Evolutionary conservation across 768 basidiomycete species (phyloP).

Genomic region (Lactarius vividus): DNA sequence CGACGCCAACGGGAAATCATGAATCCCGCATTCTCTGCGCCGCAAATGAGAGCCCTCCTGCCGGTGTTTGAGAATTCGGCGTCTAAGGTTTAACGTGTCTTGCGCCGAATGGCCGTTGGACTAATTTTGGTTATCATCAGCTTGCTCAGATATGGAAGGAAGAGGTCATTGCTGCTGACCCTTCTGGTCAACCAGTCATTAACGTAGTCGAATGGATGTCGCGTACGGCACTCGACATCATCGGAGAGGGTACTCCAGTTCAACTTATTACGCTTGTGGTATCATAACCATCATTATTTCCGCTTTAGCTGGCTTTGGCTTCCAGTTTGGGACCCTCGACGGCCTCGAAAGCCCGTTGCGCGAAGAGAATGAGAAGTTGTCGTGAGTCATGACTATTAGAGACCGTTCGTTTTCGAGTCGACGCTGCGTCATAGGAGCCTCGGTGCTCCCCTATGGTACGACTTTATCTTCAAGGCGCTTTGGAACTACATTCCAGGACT

Average conservation of each 20-base stretch:
- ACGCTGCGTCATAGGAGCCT: background rate
- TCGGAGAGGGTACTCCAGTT: constrained; percentile 28
- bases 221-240: constrained; percentile 31
- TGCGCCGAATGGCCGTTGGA: no score
- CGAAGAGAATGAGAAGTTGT: constrained; percentile 29
- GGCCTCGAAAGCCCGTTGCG: constrained; percentile 27
- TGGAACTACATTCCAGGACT: constrained; percentile 25
- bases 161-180: constrained; percentile 5
- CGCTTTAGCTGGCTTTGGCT: constrained; percentile 29
- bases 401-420: background rate
- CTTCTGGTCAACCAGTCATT: constrained; percentile 12
- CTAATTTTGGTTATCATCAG: constrained; percentile 2
- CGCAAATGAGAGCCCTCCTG: constrained; percentile 29
- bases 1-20: constrained; percentile 31
- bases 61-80: constrained; percentile 27
- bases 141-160: constrained; percentile 31
- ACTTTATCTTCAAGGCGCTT: constrained; percentile 17
- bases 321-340: constrained; percentile 30
- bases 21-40: constrained; percentile 31
- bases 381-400: constrained; percentile 22
- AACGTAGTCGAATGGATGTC: constrained; percentile 30
- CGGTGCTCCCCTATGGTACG: constrained; percentile 1
- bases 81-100: constrained; percentile 23
- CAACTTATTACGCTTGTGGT: background rate
- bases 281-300: background rate